Evolutionary conservation across 2,329 filamentous ascomycete genomes (phyloP), one percentile per base, ranked within the genome.

Genomic region (Fonsecaea nubica): DNA sequence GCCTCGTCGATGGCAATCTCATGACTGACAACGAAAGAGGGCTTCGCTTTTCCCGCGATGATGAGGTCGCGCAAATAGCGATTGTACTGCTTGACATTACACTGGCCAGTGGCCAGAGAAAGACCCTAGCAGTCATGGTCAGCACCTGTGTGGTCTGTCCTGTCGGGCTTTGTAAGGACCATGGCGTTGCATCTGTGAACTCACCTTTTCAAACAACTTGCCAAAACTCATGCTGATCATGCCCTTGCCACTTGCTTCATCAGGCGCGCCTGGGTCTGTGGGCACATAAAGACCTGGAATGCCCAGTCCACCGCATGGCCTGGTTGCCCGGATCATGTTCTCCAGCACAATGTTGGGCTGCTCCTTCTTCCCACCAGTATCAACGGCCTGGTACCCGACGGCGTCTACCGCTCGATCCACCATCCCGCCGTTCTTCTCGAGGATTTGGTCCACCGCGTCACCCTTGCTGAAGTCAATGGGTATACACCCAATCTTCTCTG

Each of bases 11-110:
- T 84, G 9, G 79, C 80, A 64, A 90, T 85, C 72, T 89, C 86
- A 69, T 90, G 87, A 1, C 84, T 87, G 6, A 90, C 86, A 1
- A 90, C 87, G 70, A 90, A 90, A 63, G 84, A 87, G 3, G 88
- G 88, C 75, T 88, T 89, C 0, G 88, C 88, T 65, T 83, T 84
- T 2, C 88, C 87, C 0, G 85, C 78, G 52, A 90, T 86, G 71
- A 90, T 90, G 72, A 90, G 78, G 67, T 90, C 87, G 12, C 88
- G 82, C 45, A 90, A 77, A 72, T 90, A 88, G 30, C 87, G 81
- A 74, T 90, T 90, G 76, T 90, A 90, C 0, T 84, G 80, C 76
- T 90, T 90, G 70, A 90, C 87, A 68, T 90, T 90, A 77, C 87
- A 90, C 73, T 90, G 87, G 0, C 87, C 87, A 10, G 85, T 87